Percentiles rank a stretch among this genome's conserved stretches.
phyloP scores from a whole-genome alignment of 352 stramenopile species.

The Bremia lactucae region DNA sequence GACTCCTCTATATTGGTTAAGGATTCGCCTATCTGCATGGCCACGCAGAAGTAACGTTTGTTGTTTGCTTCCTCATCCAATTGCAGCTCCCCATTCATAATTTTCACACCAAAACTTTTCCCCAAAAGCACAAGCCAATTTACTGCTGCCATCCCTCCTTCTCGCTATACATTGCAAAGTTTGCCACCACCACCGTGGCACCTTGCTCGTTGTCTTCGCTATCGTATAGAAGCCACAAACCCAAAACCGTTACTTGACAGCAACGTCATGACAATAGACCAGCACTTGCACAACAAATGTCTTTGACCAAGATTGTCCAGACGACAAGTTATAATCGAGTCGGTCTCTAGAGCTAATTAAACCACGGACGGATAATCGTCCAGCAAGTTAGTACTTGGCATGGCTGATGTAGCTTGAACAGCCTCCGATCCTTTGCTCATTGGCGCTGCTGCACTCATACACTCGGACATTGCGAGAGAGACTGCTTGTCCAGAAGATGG shows the following conservation, averaged over 20 bases:
- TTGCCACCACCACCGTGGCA: slow-evolving; percentile 5
- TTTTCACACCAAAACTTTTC: slow-evolving; percentile 30
- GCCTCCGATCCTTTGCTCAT: slow-evolving; percentile 6
- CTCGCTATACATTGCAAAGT: slow-evolving; percentile 9
- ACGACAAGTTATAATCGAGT: no score
- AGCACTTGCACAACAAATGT: slow-evolving; percentile 10
- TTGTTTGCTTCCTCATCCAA: slow-evolving; percentile 15
- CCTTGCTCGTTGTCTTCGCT: slow-evolving; percentile 10
- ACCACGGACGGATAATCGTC: background rate
- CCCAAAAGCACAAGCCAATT: slow-evolving; percentile 13
- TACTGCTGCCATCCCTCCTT: slow-evolving; percentile 11
- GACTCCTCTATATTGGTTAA: slow-evolving; percentile 23
- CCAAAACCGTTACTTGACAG: slow-evolving; percentile 21
- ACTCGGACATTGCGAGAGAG: background rate
- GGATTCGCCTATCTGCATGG: slow-evolving; percentile 1
- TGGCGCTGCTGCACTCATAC: slow-evolving; percentile 5
- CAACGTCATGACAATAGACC: slow-evolving; percentile 8
- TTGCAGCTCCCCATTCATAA: slow-evolving; percentile 24
- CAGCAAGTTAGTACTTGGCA: slow-evolving; percentile 9
- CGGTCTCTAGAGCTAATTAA: no score
- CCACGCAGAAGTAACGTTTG: slow-evolving; percentile 6
- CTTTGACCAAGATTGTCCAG: slow-evolving; percentile 17
- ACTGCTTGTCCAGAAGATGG: slow-evolving; percentile 1
- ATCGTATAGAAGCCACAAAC: slow-evolving; percentile 13
- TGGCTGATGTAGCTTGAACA: background rate